These are phyloP conservation scores for Fusarium xylarioides DNA, from an alignment of 2,329 filamentous ascomycete genomes.

Conservation along the genomic window DNA sequence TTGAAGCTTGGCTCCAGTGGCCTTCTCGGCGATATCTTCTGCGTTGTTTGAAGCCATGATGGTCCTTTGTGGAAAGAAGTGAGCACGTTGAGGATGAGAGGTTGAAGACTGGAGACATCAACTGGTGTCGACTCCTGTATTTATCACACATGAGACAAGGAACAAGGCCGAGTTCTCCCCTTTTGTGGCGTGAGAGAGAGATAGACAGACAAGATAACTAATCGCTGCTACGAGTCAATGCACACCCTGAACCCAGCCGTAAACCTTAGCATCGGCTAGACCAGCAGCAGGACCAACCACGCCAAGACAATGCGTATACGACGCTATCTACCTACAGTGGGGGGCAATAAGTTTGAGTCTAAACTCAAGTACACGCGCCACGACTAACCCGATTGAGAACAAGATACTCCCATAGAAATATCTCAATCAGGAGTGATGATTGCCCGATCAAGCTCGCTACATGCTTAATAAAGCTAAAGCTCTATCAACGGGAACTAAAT, in stretches of 20 bases:
- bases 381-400: too few relatives aligned
- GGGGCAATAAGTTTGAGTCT: too few relatives aligned
- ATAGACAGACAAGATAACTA: not conserved
- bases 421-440: too few relatives aligned
- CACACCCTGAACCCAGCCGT: not conserved
- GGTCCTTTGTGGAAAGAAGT: not conserved
- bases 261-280: not conserved
- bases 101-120: not conserved
- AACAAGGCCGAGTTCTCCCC: not conserved
- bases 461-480: too few relatives aligned
- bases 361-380: too few relatives aligned
- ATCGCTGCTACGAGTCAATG: not conserved
- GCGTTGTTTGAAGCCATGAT: not conserved
- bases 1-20: not conserved
- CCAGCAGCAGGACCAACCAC: not conserved
- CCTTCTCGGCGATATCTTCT: not conserved
- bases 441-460: too few relatives aligned
- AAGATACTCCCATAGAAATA: too few relatives aligned
- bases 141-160: not conserved
- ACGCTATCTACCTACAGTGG: not conserved
- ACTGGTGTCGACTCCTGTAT: not conserved
- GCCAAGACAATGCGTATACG: not conserved
- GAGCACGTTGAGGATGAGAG: not conserved
- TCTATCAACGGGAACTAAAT: too few relatives aligned
- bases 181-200: not conserved